Base-by-base conservation (phyloP, 208 protist genomes). In the Leishmania lainsoni region DNA sequence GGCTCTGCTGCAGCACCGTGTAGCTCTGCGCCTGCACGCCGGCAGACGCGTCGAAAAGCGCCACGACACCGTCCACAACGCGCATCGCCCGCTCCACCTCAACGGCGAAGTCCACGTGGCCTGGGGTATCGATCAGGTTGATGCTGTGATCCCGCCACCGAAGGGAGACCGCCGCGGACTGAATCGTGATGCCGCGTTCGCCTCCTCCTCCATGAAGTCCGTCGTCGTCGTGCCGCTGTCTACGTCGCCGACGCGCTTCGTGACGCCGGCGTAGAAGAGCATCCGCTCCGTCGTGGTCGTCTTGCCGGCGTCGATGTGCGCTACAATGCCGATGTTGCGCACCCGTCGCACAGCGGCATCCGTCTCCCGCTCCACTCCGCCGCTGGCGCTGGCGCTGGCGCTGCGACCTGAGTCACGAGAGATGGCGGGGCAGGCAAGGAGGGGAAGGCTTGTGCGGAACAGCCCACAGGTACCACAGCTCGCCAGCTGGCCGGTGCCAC, bases 101-200 rank as follows among this genome's bases (percentile, higher is more conserved):
- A 52, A 99, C 92, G 26, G 97, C 99, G 76, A 99, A 99, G 87
- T 99, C 98, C 17, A 99, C 97, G 86, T 99, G 98, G 3, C 98
- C 98, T n/a, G n/a, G 98, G 0, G 98, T 99, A 91, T 99, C 98
- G 74, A 99, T 99, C 1, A 99, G 84, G 83, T 99, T 98, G 63
- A 99, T 94, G 76, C 76, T 49, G 78, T 97, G 83, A 9, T 88
- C 84, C 26, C 74, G 81, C 98, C 98, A 99, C 48, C 71, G 72
- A 22, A 99, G 92, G 22, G 96, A 95, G 29, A 98, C 97, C 1
- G 97, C 96, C 8, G 98, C 98, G 48, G 98, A 96, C 79, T 96
- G 93, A 75, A 99, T 99, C 0, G 98, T 99, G 80, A 99, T 99
- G 29, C 98, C 98, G 48, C 98, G 91, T 99, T 97, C 83, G 95